Conservation (phyloP, 2,329 filamentous ascomycete species). For the Leptosphaerulina australis region DNA sequence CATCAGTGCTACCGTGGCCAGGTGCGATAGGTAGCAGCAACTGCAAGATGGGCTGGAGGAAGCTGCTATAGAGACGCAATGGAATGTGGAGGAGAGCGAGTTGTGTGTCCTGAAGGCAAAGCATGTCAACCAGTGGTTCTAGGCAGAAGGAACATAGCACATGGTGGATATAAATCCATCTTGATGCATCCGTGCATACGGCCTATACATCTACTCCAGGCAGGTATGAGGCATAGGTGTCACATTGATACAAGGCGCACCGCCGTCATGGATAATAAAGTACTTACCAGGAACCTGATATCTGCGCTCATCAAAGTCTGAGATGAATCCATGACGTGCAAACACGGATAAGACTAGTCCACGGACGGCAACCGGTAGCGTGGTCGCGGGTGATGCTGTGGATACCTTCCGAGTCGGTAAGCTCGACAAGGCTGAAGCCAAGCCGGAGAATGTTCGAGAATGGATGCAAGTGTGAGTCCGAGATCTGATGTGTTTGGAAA, state of each 20-base stretch:
- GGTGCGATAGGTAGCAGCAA: slow-evolving; percentile 72
- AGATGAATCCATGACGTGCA: slow-evolving; percentile 52
- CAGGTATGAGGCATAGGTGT: slow-evolving; percentile 29
- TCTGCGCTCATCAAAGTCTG: slow-evolving; percentile 55
- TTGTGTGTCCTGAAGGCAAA: slow-evolving; percentile 72
- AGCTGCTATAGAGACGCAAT: slow-evolving; percentile 73
- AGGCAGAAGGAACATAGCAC: neutral
- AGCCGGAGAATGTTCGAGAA: slow-evolving; percentile 29
- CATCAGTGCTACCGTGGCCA: slow-evolving; percentile 33
- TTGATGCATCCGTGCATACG: slow-evolving; percentile 36
- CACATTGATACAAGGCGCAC: slow-evolving; percentile 27
- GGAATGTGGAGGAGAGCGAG: slow-evolving; percentile 92
- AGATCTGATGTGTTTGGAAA: slow-evolving; percentile 23
- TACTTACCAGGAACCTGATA: slow-evolving; percentile 57
- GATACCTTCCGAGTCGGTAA: slow-evolving; percentile 29
- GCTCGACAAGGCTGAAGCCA: slow-evolving; percentile 38
- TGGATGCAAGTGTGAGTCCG: slow-evolving; percentile 37
- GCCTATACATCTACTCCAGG: slow-evolving; percentile 33
- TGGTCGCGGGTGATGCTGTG: slow-evolving; percentile 40
- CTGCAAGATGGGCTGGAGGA: slow-evolving; percentile 86
- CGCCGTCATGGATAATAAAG: slow-evolving; percentile 28
- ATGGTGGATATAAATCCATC: slow-evolving; percentile 37
- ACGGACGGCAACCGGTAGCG: slow-evolving; percentile 36
- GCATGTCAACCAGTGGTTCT: slow-evolving; percentile 43
- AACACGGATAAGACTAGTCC: slow-evolving; percentile 42